These are phyloP conservation scores for Penicillium sp. DNA, from an alignment of 2,329 filamentous ascomycete genomes.

Conservation along the genomic window DNA sequence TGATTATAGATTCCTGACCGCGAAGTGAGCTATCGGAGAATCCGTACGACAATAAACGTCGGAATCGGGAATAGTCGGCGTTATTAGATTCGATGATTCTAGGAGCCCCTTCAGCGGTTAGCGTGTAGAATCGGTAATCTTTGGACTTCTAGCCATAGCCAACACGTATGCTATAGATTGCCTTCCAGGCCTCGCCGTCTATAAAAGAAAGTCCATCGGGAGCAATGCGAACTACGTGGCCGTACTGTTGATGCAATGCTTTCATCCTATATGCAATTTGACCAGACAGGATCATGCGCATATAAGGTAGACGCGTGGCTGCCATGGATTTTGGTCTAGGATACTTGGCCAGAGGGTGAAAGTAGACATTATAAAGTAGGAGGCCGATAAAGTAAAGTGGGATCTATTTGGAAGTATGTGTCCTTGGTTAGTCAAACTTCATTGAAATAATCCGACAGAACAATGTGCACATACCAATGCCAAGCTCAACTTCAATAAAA, in stretches of 20 bases:
- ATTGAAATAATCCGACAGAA: neutral
- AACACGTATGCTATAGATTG: conserved; percentile 27
- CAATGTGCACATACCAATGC: neutral
- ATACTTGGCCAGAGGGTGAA: conserved; percentile 32
- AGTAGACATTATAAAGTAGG: conserved; percentile 31
- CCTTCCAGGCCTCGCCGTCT: conserved; percentile 28
- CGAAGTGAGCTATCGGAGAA: conserved; percentile 47
- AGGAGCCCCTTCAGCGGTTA: neutral
- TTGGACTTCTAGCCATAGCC: conserved; percentile 26
- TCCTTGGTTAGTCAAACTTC: neutral
- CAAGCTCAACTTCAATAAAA: neutral
- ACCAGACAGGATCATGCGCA: conserved; percentile 16
- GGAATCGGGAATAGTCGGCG: conserved; percentile 21
- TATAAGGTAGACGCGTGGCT: conserved; percentile 26
- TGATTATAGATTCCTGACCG: conserved; percentile 41
- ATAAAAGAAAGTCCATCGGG: conserved; percentile 33
- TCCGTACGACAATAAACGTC: conserved; percentile 38
- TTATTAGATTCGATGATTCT: conserved; percentile 18
- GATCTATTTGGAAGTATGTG: neutral
- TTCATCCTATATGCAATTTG: conserved; percentile 3
- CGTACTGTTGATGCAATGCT: conserved; percentile 30
- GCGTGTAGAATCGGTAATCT: conserved; percentile 19
- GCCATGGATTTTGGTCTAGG: conserved; percentile 29
- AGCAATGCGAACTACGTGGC: conserved; percentile 30
- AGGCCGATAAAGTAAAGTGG: conserved; percentile 5